phyloP scores from a whole-genome alignment of 2,329 filamentous ascomycete genomes.

The Ceratocystiopsis minuta region DNA sequence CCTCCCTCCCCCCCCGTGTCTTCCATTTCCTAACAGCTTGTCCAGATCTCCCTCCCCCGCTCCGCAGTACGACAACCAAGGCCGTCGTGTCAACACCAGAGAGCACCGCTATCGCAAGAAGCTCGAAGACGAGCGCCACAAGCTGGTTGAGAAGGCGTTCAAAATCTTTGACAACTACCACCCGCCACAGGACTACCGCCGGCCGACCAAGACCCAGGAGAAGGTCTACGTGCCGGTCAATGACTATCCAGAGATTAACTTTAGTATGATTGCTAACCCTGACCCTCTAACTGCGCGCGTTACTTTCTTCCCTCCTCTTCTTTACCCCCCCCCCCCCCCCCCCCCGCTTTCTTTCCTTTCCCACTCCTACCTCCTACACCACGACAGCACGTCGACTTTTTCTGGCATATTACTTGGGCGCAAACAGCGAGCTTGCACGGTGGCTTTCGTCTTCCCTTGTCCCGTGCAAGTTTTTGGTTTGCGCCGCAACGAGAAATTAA shows the following conservation, averaged over 20 bases:
- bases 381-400: conserved; percentile 1
- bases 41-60: conserved; percentile 80
- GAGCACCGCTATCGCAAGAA: conserved; percentile 97
- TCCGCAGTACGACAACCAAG: conserved; percentile 97
- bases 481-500: conserved; percentile 11
- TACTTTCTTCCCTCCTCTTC: conserved; percentile 12
- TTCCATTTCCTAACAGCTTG: not conserved
- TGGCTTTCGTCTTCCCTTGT: not conserved
- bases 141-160: conserved; percentile 97
- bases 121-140: conserved; percentile 96
- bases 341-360: not conserved
- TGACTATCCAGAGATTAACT: conserved; percentile 99
- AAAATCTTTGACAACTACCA: conserved; percentile 99
- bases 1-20: conserved; percentile 4
- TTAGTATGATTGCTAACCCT: conserved; percentile 99
- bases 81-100: conserved; percentile 96
- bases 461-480: conserved; percentile 13
- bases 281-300: conserved; percentile 46
- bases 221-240: conserved; percentile 99
- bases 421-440: conserved; percentile 2
- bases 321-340: not conserved
- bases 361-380: too few relatives aligned
- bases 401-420: not conserved
- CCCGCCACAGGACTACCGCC: conserved; percentile 92
- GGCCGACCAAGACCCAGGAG: conserved; percentile 98